Percentiles rank a stretch among this genome's conserved stretches.
Evolutionary conservation across 2,329 filamentous ascomycete species (phyloP).

Genomic region (Zymoseptoria tritici): DNA sequence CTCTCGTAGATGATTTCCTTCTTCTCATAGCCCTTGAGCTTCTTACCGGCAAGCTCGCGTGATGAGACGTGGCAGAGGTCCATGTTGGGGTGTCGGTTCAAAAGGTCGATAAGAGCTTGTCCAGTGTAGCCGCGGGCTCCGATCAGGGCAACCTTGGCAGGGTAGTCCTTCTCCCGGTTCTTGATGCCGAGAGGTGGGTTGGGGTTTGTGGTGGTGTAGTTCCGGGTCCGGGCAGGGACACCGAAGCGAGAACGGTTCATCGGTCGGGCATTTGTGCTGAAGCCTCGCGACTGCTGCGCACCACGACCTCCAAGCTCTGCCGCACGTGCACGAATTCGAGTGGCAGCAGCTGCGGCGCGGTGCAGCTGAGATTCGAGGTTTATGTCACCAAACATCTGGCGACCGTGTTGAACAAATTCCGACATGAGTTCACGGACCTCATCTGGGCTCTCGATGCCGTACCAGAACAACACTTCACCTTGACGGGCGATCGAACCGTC

Average conservation of each 20-base stretch:
- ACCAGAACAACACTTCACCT: conserved; percentile 93
- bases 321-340: conserved; percentile 46
- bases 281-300: conserved; percentile 57
- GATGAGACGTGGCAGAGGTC: conserved; percentile 89
- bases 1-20: conserved; percentile 89
- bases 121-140: conserved; percentile 92
- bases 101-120: conserved; percentile 76
- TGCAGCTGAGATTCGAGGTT: conserved; percentile 83
- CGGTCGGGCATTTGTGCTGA: conserved; percentile 51
- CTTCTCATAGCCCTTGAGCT: conserved; percentile 85
- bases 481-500: conserved; percentile 76
- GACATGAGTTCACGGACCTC: conserved; percentile 77
- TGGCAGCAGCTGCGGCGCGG: conserved; percentile 64
- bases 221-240: conserved; percentile 17
- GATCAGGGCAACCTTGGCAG: conserved; percentile 76
- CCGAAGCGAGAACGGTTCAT: conserved; percentile 8
- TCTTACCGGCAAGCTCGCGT: conserved; percentile 79
- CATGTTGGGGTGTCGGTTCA: conserved; percentile 83
- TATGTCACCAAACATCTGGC: conserved; percentile 80
- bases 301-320: conserved; percentile 34
- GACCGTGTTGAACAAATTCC: conserved; percentile 75
- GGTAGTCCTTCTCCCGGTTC: conserved; percentile 73
- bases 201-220: conserved; percentile 65
- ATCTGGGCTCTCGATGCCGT: conserved; percentile 72
- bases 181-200: conserved; percentile 85